Base-by-base conservation (phyloP, 768 basidiomycete species). In the Termitomyces sp. region DNA sequence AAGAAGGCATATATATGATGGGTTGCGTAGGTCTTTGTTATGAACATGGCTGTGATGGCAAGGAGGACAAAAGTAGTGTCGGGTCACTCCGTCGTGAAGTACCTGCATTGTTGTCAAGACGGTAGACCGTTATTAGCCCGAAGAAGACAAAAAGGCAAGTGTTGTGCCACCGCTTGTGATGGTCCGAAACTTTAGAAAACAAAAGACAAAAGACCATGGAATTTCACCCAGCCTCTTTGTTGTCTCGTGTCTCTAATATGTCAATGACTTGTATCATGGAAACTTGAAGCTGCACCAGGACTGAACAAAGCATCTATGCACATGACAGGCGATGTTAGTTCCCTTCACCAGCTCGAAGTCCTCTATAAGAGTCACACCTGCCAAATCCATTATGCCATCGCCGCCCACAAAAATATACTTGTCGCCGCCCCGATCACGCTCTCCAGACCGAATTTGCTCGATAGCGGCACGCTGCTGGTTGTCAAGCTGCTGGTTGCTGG, bases 11-110 rank as follows among this genome's bases (percentile, higher is more conserved):
- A 56, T 56, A 56, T 55, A 47, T 28, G 52, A 32, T 41, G 22
- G 2, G 41, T 24, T n/a, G 30, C n/a, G 33, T 50, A 41, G 41
- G 40, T 52, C 59, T 60, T 56, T 56, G 50, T 60, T 56, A 43
- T 32, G 44, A 53, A 49, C 52, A 50, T 36, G 33, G 56, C 28
- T 24, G 52, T 57, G 53, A 51, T 51, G 54, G 26, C 28, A 26
- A 55, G 32, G 26, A 50, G 40, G 60, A 62, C 55, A 59, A 62
- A 58, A 59, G 51, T 35, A 30, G 44, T 30, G n/a, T 20, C 26
- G 18, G 10, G 18, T 9, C 16, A 52, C 51, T 38, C 35, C 24
- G 26, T 38, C 26, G 18, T 14, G 11, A 52, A 22, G 51, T 24
- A 36, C 14, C 32, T 18, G 36, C 5, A 26, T n/a, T 13, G 51